Conservation (phyloP, 179 eudicot species). For the Silene coronaria region DNA sequence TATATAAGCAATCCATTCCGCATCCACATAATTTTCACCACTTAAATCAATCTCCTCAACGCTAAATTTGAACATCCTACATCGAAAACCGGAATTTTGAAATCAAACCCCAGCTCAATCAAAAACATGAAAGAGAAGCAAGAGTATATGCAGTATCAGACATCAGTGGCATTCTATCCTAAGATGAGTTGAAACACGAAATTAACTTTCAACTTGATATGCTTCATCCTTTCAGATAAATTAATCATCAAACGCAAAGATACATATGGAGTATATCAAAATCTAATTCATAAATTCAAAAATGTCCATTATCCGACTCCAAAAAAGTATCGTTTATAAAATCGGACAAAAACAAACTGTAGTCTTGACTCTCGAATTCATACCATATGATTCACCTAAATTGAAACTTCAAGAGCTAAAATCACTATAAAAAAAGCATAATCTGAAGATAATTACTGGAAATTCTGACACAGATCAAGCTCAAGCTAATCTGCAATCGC, state of each 20-base stretch:
- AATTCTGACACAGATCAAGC: neutral
- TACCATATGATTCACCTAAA: neutral
- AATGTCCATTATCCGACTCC: neutral
- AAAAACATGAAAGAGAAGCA: neutral
- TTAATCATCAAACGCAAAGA: neutral
- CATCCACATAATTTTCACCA: slow-evolving; percentile 70
- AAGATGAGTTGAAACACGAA: neutral
- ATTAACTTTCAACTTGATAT: neutral
- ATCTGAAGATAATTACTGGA: neutral
- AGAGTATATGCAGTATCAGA: neutral
- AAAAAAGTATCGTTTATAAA: neutral
- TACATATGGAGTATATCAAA: neutral
- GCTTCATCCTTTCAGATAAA: neutral
- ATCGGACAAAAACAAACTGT: neutral
- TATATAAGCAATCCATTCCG: slow-evolving; percentile 85
- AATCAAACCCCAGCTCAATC: neutral
- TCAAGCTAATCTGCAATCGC: no score
- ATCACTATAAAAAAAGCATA: neutral
- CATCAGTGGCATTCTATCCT: neutral
- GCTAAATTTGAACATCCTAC: slow-evolving; percentile 57
- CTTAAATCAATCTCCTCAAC: slow-evolving; percentile 66
- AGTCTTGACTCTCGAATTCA: neutral
- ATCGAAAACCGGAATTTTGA: neutral
- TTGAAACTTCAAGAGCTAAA: neutral
- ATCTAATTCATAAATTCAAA: neutral